phyloP scores from a whole-genome alignment of 2,329 filamentous ascomycete genomes.

The Calonectria honghensis region DNA sequence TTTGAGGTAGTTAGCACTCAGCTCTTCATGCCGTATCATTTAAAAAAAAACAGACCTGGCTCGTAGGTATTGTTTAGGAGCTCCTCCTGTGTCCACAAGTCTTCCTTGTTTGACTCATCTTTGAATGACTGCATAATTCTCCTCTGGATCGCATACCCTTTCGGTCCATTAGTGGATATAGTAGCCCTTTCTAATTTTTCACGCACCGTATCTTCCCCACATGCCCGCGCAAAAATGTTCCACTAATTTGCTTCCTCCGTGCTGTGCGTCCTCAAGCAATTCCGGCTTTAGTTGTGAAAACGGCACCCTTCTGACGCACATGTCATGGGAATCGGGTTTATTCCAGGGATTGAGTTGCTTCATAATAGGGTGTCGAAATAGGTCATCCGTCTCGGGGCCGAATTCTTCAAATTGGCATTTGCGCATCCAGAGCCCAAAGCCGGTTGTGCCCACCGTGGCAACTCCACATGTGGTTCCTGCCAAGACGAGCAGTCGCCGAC shows the following conservation, averaged over 20 bases:
- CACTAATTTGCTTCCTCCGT: constrained; percentile 44
- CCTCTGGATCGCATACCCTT: constrained; percentile 41
- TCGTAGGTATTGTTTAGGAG: constrained; percentile 45
- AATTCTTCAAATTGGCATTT: constrained; percentile 50
- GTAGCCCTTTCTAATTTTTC: rapidly evolving
- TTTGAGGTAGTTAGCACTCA: neutral
- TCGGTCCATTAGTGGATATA: neutral
- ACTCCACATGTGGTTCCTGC: constrained; percentile 22
- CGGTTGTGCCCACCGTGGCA: constrained; percentile 23
- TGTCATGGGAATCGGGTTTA: constrained; percentile 47
- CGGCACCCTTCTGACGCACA: constrained; percentile 44
- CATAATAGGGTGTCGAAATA: constrained; percentile 43
- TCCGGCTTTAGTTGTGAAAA: constrained; percentile 29
- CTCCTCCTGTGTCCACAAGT: constrained; percentile 47
- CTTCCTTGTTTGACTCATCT: constrained; percentile 33
- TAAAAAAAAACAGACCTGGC: constrained; percentile 33
- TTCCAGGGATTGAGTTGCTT: constrained; percentile 48
- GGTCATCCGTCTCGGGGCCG: constrained; percentile 32
- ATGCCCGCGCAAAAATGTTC: constrained; percentile 45
- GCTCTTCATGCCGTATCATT: neutral
- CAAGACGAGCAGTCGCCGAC: constrained; percentile 16
- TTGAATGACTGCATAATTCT: constrained; percentile 39
- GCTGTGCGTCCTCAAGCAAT: constrained; percentile 41
- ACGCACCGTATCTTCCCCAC: constrained; percentile 50
- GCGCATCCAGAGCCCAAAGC: constrained; percentile 46